Conservation (phyloP, 306 rosid genomes). For the Adenanthera pavonina region DNA sequence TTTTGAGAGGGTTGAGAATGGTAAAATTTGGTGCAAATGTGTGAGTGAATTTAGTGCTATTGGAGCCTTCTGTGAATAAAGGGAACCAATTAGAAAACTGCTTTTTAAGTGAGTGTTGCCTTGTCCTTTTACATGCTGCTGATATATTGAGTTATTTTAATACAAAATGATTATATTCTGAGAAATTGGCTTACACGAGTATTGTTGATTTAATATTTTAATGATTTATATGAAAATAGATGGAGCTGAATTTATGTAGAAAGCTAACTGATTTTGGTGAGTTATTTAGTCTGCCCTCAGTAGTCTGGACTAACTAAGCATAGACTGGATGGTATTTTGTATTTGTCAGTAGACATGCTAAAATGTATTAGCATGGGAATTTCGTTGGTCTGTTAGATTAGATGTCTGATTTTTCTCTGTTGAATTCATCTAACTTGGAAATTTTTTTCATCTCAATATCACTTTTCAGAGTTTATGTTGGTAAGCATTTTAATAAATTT, state of each 20-base stretch:
- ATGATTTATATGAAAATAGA: neutral
- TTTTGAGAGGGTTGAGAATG: neutral
- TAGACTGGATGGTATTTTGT: too few relatives aligned
- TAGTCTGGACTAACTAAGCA: neutral
- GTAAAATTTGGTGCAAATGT: neutral
- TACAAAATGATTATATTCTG: neutral
- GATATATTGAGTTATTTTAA: neutral
- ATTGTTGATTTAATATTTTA: neutral
- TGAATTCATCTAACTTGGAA: neutral
- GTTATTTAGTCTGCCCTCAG: neutral
- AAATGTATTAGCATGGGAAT: too few relatives aligned
- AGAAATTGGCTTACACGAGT: neutral
- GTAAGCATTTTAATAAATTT: constrained; percentile 20
- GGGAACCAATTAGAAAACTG: neutral
- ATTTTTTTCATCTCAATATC: neutral
- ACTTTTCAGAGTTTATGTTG: constrained; percentile 19
- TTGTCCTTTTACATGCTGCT: neutral
- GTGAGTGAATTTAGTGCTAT: neutral
- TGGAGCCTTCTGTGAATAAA: neutral
- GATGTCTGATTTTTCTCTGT: too few relatives aligned
- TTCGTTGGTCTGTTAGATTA: too few relatives aligned
- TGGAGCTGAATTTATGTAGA: neutral
- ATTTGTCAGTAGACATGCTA: too few relatives aligned
- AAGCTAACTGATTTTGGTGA: neutral
- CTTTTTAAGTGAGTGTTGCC: neutral